These are phyloP conservation scores for Ilyonectria mors-panacis DNA, from an alignment of 2,329 filamentous ascomycete genomes.

Conservation along the genomic window DNA sequence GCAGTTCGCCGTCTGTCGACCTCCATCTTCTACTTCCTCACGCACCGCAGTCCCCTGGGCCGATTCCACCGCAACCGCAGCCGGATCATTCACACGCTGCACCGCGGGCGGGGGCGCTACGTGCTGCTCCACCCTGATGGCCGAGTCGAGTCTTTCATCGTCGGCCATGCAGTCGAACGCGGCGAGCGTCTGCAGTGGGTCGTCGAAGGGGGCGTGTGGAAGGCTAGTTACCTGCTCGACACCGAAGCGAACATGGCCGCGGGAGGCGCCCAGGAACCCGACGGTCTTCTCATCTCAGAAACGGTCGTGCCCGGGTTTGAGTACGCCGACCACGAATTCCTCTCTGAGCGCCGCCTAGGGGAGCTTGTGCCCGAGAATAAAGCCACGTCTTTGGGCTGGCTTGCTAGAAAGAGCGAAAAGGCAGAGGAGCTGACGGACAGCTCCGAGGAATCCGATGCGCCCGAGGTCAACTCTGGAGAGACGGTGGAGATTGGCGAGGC, in stretches of 20 bases:
- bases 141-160: constrained; percentile 74
- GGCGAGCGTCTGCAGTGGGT: constrained; percentile 79
- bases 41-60: constrained; percentile 67
- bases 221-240: constrained; percentile 71
- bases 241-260: constrained; percentile 27
- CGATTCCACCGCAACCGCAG: constrained; percentile 75
- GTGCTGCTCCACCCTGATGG: constrained; percentile 73
- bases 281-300: constrained; percentile 76
- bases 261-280: constrained; percentile 57
- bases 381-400: constrained; percentile 63
- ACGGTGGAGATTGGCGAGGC: background rate
- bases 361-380: constrained; percentile 67
- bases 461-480: constrained; percentile 11
- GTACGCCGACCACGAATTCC: constrained; percentile 77
- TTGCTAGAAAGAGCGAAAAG: constrained; percentile 51
- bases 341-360: constrained; percentile 65
- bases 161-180: constrained; percentile 68
- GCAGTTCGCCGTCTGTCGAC: constrained; percentile 69
- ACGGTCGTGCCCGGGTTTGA: constrained; percentile 79
- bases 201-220: constrained; percentile 78
- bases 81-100: constrained; percentile 75
- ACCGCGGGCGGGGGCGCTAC: constrained; percentile 74
- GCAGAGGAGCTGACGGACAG: constrained; percentile 6
- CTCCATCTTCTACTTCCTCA: constrained; percentile 76
- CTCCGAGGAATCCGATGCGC: constrained; percentile 16